Conservation (phyloP, 1,139 yeast genomes). For the Candida mesenterica region DNA sequence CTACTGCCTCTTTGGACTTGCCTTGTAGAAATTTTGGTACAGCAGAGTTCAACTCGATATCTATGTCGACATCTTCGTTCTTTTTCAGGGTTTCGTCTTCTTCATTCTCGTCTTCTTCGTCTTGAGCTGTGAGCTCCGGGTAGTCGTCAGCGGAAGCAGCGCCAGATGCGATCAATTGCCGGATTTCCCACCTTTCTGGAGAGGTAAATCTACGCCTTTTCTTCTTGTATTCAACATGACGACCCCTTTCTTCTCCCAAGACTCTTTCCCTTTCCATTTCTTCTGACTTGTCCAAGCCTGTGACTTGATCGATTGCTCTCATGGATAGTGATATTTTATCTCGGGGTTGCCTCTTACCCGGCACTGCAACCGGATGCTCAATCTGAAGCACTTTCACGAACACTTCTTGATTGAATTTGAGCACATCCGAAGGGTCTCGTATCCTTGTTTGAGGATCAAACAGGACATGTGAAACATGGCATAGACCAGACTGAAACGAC, state of each 20-base stretch:
- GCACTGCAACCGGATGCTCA: slow-evolving; percentile 22
- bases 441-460: slow-evolving; percentile 45
- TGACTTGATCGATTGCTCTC: slow-evolving; percentile 71
- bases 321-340: slow-evolving; percentile 60
- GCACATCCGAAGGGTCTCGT: slow-evolving; percentile 56
- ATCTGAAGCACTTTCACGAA: slow-evolving; percentile 57
- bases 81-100: slow-evolving; percentile 27
- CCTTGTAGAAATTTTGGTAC: slow-evolving; percentile 76
- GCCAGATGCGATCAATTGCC: slow-evolving; percentile 81
- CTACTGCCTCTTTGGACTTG: slow-evolving; percentile 39
- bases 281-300: slow-evolving; percentile 49
- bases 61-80: slow-evolving; percentile 54
- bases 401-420: slow-evolving; percentile 59
- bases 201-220: slow-evolving; percentile 59
- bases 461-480: slow-evolving; percentile 74
- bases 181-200: slow-evolving; percentile 88
- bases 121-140: slow-evolving; percentile 53
- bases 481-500: slow-evolving; percentile 51
- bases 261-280: slow-evolving; percentile 14
- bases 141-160: slow-evolving; percentile 67
- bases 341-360: slow-evolving; percentile 24
- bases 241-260: slow-evolving; percentile 22
- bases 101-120: slow-evolving; percentile 19
- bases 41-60: slow-evolving; percentile 67
- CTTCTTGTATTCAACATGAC: slow-evolving; percentile 10